Evolutionary conservation across 2,329 filamentous ascomycete genomes (phyloP).

Genomic region (Microdochium paspali): DNA sequence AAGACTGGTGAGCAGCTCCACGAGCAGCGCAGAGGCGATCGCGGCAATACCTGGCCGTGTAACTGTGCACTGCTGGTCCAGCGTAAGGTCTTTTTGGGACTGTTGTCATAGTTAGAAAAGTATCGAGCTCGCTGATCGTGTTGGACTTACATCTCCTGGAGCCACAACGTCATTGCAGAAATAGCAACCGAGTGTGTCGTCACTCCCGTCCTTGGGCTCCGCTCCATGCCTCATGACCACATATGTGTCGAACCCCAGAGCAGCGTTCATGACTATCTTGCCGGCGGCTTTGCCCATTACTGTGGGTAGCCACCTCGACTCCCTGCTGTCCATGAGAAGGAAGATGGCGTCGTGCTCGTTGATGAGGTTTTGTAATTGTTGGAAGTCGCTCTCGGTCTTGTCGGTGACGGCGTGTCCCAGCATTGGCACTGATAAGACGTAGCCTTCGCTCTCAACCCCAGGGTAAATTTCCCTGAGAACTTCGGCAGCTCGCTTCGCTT

Average conservation of each 20-base stretch:
- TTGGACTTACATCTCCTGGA: conserved; percentile 69
- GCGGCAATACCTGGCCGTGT: conserved; percentile 87
- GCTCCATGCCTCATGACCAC: conserved; percentile 95
- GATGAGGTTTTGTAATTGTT: conserved; percentile 64
- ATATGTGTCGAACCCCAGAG: conserved; percentile 91
- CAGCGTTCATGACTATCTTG: conserved; percentile 96
- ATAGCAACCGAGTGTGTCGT: conserved; percentile 78
- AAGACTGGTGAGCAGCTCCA: conserved; percentile 80
- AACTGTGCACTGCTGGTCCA: conserved; percentile 97
- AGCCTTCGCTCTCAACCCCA: conserved; percentile 71
- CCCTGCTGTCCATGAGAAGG: conserved; percentile 91
- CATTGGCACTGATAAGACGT: conserved; percentile 87
- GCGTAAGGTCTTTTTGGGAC: conserved; percentile 88
- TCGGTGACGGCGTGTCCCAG: conserved; percentile 81
- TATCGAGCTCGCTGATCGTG: not conserved
- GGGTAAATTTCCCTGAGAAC: conserved; percentile 82
- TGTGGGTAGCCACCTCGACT: conserved; percentile 91
- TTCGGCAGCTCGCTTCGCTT: conserved; percentile 72
- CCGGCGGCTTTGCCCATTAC: conserved; percentile 88
- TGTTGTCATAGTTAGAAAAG: conserved; percentile 26
- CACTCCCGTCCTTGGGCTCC: conserved; percentile 42
- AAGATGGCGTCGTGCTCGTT: conserved; percentile 87
- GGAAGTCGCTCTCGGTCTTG: conserved; percentile 64
- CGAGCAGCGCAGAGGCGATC: conserved; percentile 82
- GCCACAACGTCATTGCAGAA: conserved; percentile 98